Conservation (phyloP, 345 rosid genomes). For the Viola odorata region DNA sequence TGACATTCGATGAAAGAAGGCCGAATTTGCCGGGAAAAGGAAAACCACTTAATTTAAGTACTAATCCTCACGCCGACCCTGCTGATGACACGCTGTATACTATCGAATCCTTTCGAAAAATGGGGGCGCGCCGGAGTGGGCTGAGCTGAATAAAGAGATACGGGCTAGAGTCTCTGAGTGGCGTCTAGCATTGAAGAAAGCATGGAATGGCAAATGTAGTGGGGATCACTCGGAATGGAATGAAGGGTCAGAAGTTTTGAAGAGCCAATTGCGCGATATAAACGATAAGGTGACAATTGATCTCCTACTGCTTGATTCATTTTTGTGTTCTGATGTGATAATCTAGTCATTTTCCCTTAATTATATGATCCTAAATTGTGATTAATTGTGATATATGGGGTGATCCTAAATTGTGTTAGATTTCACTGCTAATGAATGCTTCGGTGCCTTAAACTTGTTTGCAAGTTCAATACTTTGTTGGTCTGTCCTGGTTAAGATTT, state of each 20-base stretch:
- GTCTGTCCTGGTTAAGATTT: no score
- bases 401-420: no score
- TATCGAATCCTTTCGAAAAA: conserved; percentile 76
- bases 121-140: conserved; percentile 89
- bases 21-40: conserved; percentile 87
- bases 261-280: conserved; percentile 54
- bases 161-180: conserved; percentile 50
- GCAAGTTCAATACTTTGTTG: no score
- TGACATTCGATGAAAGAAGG: conserved; percentile 99
- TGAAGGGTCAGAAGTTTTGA: conserved; percentile 38
- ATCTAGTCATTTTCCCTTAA: no score
- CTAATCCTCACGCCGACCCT: conserved; percentile 81
- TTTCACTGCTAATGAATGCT: no score
- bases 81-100: conserved; percentile 84
- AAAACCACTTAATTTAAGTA: conserved; percentile 61
- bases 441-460: no score
- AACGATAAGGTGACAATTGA: conserved; percentile 50
- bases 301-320: no score
- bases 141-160: conserved; percentile 87
- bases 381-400: no score
- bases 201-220: conserved; percentile 46
- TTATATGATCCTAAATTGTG: no score
- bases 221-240: conserved; percentile 52
- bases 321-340: no score
- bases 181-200: conserved; percentile 64